Base-by-base conservation (phyloP, 2,329 filamentous ascomycete species). In the Paradendryphiella salina region DNA sequence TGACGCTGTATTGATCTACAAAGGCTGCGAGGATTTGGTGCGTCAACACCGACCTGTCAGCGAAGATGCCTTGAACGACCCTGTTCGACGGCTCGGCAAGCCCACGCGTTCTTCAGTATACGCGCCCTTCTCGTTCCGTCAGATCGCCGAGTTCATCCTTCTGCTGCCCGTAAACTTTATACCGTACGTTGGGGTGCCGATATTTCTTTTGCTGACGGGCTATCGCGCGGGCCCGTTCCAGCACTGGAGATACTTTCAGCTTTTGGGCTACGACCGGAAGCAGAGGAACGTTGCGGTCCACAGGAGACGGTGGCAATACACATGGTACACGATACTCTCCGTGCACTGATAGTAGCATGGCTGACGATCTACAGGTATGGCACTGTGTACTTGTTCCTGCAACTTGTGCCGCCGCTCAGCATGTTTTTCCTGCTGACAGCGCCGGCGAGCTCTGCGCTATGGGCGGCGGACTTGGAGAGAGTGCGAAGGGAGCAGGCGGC, bases 391-490 rank as follows among this genome's bases (percentile, higher is more conserved):
- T 84, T 96, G 76, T 72, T 90, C 5, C 75, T 97, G 21, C 90
- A 96, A 75, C 81, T 97, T n/a, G 80, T 96, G 7, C 94, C 94
- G 1, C 81, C 93, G 10, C 74, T 96, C 40, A 95, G 89, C n/a
- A 95, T 99, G 80, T 85, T 97, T 69, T 96, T 97, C 71, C 80
- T 97, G 32, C 76, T 99, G 59, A 96, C 93, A 0, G 91, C 89
- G 3, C 88, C 92, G 1, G 84, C 85, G 15, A 94, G 93, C 2
- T 87, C 89, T 35, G 93, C 90, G 1, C 76, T 97, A 29, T 97
- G 93, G 92, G 89, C 85, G 1, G 86, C 86, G 1, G 85, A 87
- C 58, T 75, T 96, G 42, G 92, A 97, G 73, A 61, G 39, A 2
- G 35, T 57, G 44, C 58, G 66, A 20, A 60, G 67, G 46, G 54